Conservation (phyloP, 2,329 filamentous ascomycete species). For the Trichoderma sp. region DNA sequence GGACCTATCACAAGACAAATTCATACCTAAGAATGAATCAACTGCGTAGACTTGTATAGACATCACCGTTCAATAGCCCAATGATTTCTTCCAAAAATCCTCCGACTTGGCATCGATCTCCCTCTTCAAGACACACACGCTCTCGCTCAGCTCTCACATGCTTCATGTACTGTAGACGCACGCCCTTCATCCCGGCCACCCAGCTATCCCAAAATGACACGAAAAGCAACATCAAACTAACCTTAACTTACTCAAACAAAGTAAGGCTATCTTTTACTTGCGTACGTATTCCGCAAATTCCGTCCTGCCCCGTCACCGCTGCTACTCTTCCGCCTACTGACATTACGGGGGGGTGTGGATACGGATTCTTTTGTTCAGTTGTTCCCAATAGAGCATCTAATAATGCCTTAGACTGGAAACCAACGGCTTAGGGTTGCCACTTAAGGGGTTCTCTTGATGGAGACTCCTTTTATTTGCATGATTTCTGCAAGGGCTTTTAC, state of each 20-base stretch:
- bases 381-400: neutral
- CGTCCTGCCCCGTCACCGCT: neutral
- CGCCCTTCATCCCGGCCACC: neutral
- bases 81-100: neutral
- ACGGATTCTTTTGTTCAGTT: neutral
- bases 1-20: neutral
- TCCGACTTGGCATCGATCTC: constrained; percentile 5
- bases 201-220: neutral
- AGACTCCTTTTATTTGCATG: neutral
- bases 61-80: neutral
- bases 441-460: neutral
- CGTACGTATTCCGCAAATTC: neutral
- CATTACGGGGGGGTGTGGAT: neutral
- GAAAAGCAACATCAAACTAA: neutral
- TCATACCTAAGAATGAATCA: neutral
- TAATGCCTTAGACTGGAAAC: neutral
- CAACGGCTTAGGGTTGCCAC: neutral
- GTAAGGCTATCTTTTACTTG: neutral
- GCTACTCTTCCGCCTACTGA: neutral
- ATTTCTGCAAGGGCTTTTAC: neutral
- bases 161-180: neutral
- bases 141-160: neutral
- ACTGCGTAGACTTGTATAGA: neutral
- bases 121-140: neutral
- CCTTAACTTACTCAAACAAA: neutral